A percentile compares a stretch with the other conserved stretches of the same genome.
Conservation (phyloP, 2,329 filamentous ascomycete genomes). For the Colletotrichum kahawae region DNA sequence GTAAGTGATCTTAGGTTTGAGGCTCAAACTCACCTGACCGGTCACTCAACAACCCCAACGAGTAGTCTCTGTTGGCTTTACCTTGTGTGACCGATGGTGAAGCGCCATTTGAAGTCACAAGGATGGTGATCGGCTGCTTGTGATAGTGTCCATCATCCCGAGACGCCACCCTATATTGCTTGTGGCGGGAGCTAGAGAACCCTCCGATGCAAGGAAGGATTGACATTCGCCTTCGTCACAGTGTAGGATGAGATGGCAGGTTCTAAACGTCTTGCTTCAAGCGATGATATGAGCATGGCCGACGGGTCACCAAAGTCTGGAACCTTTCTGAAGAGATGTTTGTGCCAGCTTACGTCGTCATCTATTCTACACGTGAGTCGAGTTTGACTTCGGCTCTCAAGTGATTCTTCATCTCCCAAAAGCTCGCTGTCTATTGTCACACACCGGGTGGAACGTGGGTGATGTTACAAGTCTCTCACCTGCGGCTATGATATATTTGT, state of each 20-base stretch:
- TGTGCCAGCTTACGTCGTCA: not conserved
- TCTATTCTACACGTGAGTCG: not conserved
- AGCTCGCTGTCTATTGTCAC: not conserved
- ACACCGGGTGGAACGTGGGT: not conserved
- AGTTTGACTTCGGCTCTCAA: not conserved
- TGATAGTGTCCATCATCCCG: not conserved
- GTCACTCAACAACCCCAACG: not conserved
- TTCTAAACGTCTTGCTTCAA: not conserved
- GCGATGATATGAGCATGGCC: not conserved
- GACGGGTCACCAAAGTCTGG: not conserved
- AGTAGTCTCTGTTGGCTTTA: not conserved
- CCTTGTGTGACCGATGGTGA: not conserved
- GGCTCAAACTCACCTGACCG: constrained; percentile 19
- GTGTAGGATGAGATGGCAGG: not conserved
- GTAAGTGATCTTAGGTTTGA: constrained; percentile 6
- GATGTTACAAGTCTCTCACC: not conserved
- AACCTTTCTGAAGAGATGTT: not conserved
- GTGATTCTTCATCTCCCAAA: not conserved
- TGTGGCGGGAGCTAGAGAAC: not conserved
- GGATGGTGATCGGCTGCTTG: not conserved
- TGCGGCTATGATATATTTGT: not conserved
- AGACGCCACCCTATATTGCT: not conserved
- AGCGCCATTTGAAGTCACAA: constrained; percentile 3
- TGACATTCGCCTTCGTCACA: not conserved
- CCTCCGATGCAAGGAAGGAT: not conserved